Conservation (phyloP, 106 monocot species). For the Allium sativum region DNA sequence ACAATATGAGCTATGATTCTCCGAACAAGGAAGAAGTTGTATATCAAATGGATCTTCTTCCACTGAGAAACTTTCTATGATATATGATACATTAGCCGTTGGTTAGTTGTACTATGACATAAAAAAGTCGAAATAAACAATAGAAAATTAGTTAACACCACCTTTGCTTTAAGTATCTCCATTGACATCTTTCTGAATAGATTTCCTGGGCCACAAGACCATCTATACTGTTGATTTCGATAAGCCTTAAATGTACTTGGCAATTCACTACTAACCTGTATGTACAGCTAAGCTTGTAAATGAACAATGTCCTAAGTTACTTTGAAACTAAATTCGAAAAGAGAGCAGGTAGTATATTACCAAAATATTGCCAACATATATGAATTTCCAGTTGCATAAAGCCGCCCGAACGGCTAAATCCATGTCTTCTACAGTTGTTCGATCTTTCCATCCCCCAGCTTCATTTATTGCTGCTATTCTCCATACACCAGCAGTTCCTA, state of each 20-base stretch:
- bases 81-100: not conserved
- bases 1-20: conserved; percentile 9
- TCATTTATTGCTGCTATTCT: conserved; percentile 34
- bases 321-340: not conserved
- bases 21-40: not conserved
- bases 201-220: conserved; percentile 46
- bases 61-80: not conserved
- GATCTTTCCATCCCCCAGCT: conserved; percentile 48
- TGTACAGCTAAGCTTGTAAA: not conserved
- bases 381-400: conserved; percentile 40
- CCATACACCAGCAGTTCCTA: conserved; percentile 56
- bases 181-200: conserved; percentile 33
- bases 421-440: conserved; percentile 55
- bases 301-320: no score
- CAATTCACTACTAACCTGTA: conserved; percentile 44
- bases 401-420: conserved; percentile 44
- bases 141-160: not conserved
- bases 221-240: conserved; percentile 40
- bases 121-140: no score
- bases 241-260: conserved; percentile 47
- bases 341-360: conserved; percentile 8
- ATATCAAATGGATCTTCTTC: conserved; percentile 5
- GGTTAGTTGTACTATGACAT: no score
- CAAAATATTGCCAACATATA: conserved; percentile 35
- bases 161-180: conserved; percentile 28